Evolutionary conservation across 768 basidiomycete species (phyloP), one percentile per base, ranked within the genome.

Genomic region (Coprinellus micaceus): DNA sequence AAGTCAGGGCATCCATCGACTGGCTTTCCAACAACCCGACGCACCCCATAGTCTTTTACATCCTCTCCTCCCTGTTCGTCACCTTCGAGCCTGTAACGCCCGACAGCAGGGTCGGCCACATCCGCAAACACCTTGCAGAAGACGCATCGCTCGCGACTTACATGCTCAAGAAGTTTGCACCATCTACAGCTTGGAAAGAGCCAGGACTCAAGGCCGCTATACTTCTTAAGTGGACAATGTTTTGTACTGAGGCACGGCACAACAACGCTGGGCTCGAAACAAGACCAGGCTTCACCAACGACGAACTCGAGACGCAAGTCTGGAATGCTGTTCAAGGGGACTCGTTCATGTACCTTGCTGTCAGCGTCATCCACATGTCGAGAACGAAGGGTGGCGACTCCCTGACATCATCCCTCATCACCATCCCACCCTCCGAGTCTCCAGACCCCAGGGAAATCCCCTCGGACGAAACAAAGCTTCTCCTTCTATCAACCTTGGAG

Each of bases 161-260:
- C 56, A 85, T 91, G 86, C 82, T 75, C 19, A 81, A 73, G 53
- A 82, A 82, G 58, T 70, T 89, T 6, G 72, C 77, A 13, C 64
- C 79, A 9, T 61, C 77, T 2, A 71, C 80, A 2, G 70, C 77
- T 15, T 94, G 91, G 91, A 86, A 79, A 53, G 85, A 88, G 19
- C 71, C 77, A 1, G 84, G 84, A 1, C 70, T 96, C 15, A 89
- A 87, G 64, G 86, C 91, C 0, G 77, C 81, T 1, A 64, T 94
- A 4, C 70, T 88, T n/a, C 77, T 97, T 37, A 91, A 91, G 65
- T 95, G 92, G 91, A 88, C 92, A 0, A 76, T 95, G 56, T 91
- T 92, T 68, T 74, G 93, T 61, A 86, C 91, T 1, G 86, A 91
- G 60, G 79, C 84, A 5, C 79, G 91, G 24, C 85, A 88, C 65